Evolutionary conservation across 192 early-diverging fungal species (phyloP), one percentile per base, ranked within the genome.

Genomic region (Coemansia sp.): DNA sequence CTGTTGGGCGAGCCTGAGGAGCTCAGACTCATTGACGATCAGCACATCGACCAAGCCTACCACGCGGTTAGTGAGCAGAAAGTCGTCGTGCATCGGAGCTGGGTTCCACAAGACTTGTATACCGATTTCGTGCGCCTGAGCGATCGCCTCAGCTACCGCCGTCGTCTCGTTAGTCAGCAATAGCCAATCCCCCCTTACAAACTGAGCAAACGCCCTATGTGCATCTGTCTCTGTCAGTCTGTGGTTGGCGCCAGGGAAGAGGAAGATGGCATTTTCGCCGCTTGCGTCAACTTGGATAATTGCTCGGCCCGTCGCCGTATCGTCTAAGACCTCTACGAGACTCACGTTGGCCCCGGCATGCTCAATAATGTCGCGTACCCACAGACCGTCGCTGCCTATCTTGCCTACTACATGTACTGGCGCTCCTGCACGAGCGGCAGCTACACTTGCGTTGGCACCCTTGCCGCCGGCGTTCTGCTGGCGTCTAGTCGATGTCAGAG

Each of bases 91-190:
- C 73, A 95, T 87, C 13, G 96, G 96, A 5, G 96, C 91, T 1
- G 96, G 94, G 73, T 98, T 98, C 75, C 93, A 91, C 62, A 92
- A 76, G 6, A 94, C 81, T 50, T 83, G 90, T 70, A 97, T 68
- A 3, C 90, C 92, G 64, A 73, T 63, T 16, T 75, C 65, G 20
- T 79, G 85, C 18, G 89, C 90, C 9, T 84, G 71, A 1, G 70
- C 52, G 75, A 93, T 87, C 27, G 91, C 89, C 5, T 87, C 87
- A 3, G 85, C 90, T 22, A 91, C 90, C 11, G 79, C 79, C 24
- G 86, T 87, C 1, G 95, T 94, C 76, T 98, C 96, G 79, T 95
- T 97, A 53, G 97, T 95, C 73, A 95, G 84, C 2, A 97, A 67
- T 20, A 96, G 78, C 92, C 91, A 94, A 69, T 93, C 93, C 12